These are phyloP conservation scores for Erythrophleum fordii DNA, from an alignment of 306 rosid genomes.

Conservation along the genomic window DNA sequence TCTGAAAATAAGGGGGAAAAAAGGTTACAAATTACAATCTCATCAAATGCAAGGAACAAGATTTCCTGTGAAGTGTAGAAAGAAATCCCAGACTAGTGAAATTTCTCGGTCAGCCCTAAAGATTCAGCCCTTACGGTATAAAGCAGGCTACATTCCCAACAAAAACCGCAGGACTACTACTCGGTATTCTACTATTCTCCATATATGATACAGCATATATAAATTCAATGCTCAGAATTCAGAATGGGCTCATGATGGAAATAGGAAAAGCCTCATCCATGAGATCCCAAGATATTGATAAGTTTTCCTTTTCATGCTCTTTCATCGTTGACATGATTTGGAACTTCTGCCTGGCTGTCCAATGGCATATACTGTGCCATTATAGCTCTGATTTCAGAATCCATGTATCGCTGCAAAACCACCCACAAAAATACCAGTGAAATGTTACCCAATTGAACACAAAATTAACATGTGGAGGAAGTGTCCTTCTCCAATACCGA, in stretches of 20 bases:
- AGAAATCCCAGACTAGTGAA: background rate
- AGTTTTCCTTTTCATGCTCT: conserved; percentile 53
- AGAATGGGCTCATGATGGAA: conserved; percentile 41
- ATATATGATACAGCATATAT: conserved; percentile 39
- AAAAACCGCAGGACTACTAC: conserved; percentile 27
- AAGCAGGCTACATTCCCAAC: conserved; percentile 39
- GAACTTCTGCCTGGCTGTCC: conserved; percentile 90
- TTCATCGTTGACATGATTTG: conserved; percentile 67
- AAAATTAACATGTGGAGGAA: background rate
- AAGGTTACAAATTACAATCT: background rate
- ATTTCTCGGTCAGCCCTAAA: conserved; percentile 13
- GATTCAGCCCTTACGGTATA: conserved; percentile 18
- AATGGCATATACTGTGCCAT: conserved; percentile 99
- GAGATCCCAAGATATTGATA: conserved; percentile 19
- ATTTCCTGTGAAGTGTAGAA: background rate
- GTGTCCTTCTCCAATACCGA: background rate
- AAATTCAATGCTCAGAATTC: conserved; percentile 53
- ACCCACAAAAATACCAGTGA: conserved; percentile 31
- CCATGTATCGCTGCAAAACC: conserved; percentile 91
- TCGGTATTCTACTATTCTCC: conserved; percentile 3
- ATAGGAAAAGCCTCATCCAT: conserved; percentile 45
- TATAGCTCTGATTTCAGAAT: conserved; percentile 96
- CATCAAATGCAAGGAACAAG: background rate
- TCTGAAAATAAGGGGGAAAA: background rate
- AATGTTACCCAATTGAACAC: background rate